phyloP scores from a whole-genome alignment of 345 rosid genomes.

The Fremontodendron californicum region DNA sequence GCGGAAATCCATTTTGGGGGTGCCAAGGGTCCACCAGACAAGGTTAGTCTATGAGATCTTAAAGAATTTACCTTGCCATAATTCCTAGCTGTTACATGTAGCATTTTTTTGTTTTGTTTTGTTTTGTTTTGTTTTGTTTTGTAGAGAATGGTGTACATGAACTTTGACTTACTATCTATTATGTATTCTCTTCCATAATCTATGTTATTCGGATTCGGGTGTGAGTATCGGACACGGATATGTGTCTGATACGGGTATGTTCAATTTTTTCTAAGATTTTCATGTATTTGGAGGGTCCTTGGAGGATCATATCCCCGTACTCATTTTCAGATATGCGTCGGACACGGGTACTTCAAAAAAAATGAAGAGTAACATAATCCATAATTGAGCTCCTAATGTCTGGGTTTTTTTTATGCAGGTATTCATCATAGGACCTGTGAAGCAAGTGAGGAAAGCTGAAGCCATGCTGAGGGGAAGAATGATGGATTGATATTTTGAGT shows the following conservation, averaged over 20 bases:
- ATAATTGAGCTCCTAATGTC: not conserved
- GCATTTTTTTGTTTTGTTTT: not conserved
- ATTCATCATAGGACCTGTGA: slow-evolving; percentile 78
- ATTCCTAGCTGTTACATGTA: not conserved
- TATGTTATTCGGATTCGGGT: no score
- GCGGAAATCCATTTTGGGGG: slow-evolving; percentile 87
- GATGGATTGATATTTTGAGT: slow-evolving; percentile 39
- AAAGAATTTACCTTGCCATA: not conserved
- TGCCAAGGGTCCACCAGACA: slow-evolving; percentile 83
- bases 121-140: not conserved
- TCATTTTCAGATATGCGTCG: no score
- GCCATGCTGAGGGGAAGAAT: slow-evolving; percentile 89
- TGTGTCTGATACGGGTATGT: no score
- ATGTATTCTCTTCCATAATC: not conserved
- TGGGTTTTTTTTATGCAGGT: slow-evolving; percentile 37
- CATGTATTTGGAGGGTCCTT: no score
- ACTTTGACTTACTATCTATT: not conserved
- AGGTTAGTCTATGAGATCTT: slow-evolving; percentile 45
- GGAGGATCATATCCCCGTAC: no score
- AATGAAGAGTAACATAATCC: no score
- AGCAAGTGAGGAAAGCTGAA: slow-evolving; percentile 88
- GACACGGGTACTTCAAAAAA: no score
- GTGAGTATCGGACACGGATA: no score
- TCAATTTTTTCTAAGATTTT: no score
- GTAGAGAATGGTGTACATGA: not conserved